A percentile compares a stretch with the other conserved stretches of the same genome.
phyloP scores from a whole-genome alignment of 176 grass and related monocot species.

The Phoenix dactylifera region DNA sequence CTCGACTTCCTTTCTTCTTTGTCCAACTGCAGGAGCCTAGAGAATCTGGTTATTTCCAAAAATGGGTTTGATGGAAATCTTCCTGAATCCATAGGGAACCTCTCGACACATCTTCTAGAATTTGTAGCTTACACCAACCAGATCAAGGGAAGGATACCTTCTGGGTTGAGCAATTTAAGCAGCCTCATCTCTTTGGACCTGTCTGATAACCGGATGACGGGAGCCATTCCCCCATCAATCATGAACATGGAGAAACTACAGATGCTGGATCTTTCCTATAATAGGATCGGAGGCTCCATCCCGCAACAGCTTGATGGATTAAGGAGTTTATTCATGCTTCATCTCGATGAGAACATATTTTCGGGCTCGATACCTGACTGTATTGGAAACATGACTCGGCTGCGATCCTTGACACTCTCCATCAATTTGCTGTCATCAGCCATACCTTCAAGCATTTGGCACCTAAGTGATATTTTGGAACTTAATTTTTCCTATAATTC shows the following conservation, averaged over 20 bases:
- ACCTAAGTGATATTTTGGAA: background rate
- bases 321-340: constrained; percentile 9
- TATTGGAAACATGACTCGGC: constrained; percentile 19
- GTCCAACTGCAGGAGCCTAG: constrained; percentile 16
- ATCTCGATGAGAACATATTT: constrained; percentile 8
- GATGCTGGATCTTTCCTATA: background rate
- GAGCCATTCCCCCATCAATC: constrained; percentile 15
- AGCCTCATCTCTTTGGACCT: constrained; percentile 8
- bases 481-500: constrained; percentile 13
- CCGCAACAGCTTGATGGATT: constrained; percentile 16
- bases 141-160: constrained; percentile 10
- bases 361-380: constrained; percentile 19
- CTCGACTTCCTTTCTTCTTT: constrained; percentile 17
- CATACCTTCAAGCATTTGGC: constrained; percentile 17
- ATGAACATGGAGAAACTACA: constrained; percentile 7
- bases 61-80: constrained; percentile 12
- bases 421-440: constrained; percentile 14
- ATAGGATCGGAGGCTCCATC: constrained; percentile 7
- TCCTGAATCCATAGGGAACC: constrained; percentile 15
- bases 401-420: background rate
- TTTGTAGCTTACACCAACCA: background rate
- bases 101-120: constrained; percentile 1
- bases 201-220: background rate
- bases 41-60: background rate
- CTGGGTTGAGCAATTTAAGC: constrained; percentile 13